Percentiles rank a stretch among this genome's conserved stretches.
Conservation (phyloP, 441 rosid species). For the Gossypium schwendimanii region DNA sequence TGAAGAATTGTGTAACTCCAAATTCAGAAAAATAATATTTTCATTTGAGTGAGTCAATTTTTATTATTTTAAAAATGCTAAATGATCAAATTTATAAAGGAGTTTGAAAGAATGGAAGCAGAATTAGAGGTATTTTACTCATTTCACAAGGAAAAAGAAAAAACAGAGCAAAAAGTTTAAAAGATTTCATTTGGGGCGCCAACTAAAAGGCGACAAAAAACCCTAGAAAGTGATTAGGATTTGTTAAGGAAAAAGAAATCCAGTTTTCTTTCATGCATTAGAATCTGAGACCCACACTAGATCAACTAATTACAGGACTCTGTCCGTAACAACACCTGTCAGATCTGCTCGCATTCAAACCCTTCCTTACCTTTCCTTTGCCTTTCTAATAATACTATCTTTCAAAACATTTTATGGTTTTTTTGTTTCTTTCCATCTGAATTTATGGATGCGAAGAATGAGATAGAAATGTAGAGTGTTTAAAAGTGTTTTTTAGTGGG, state of each 20-base stretch:
- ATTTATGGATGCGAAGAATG: background rate
- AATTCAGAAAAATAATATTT: no score
- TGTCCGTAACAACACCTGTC: conserved; percentile 7
- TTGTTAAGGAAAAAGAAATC: background rate
- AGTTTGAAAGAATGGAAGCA: no score
- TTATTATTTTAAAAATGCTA: no score
- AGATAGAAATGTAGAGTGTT: background rate
- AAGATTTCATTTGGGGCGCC: conserved; percentile 27
- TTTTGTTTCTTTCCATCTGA: background rate
- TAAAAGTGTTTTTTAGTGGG: background rate
- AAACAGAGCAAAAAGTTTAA: background rate
- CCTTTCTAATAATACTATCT: background rate
- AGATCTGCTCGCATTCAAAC: conserved; percentile 7
- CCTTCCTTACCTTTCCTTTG: background rate
- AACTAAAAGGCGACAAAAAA: conserved; percentile 22
- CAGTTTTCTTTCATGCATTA: conserved; percentile 13
- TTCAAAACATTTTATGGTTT: background rate
- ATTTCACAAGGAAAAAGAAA: background rate
- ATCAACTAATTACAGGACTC: background rate
- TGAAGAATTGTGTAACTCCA: no score
- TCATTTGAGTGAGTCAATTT: no score
- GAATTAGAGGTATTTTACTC: background rate
- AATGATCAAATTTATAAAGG: no score
- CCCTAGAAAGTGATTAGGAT: conserved; percentile 11
- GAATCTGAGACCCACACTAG: background rate